Evolutionary conservation across 306 rosid species (phyloP), one percentile per base, ranked within the genome.

Genomic region (Astragalus glycyphyllos): DNA sequence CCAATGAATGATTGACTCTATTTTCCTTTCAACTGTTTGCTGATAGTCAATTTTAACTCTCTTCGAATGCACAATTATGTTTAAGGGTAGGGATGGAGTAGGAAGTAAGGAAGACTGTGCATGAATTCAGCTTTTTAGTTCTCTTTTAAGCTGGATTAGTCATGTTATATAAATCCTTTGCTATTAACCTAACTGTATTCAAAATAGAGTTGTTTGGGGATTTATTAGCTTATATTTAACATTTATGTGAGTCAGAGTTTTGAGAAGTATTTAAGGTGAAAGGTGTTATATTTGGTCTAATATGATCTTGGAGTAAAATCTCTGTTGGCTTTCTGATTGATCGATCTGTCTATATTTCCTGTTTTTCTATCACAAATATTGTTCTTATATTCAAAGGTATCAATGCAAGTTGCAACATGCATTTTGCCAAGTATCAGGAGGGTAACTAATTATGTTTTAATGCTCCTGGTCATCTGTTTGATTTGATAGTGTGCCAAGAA

Each of bases 401-500:
- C 63, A 5, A 45, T 71, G 60, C 29, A 70, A 58, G 58, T 58
- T 71, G 60, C 29, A 70, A 58, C 58, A 35, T 57, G 16, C 8
- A 17, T 79, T 75, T 31, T 71, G 37, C 44, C 47, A 73, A 79
- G 56, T 35, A 56, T 71, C 38, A 5, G 23, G 38, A 51, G 42
- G 34, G 16, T 66, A 58, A 37, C 76, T 54, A 37, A 60, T 70
- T 37, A 41, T 46, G 23, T 72, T 23, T 60, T 60, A 35, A 73
- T 80, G 63, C 69, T 67, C 23, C 66, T 80, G 75, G 56, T 86
- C 49, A 58, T 85, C 58, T 80, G 76, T 63, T 75, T 62, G 63
- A 13, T 81, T 68, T 84, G 74, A 57, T 79, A 91, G 99, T 72
- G 91, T 94, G 66, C 99, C 99, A 63, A 91, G 90, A 79, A 75